A percentile compares a stretch with the other conserved stretches of the same genome.
These are phyloP conservation scores for Phytophthora nicotianae DNA, from an alignment of 352 stramenopile species.

Conservation along the genomic window DNA sequence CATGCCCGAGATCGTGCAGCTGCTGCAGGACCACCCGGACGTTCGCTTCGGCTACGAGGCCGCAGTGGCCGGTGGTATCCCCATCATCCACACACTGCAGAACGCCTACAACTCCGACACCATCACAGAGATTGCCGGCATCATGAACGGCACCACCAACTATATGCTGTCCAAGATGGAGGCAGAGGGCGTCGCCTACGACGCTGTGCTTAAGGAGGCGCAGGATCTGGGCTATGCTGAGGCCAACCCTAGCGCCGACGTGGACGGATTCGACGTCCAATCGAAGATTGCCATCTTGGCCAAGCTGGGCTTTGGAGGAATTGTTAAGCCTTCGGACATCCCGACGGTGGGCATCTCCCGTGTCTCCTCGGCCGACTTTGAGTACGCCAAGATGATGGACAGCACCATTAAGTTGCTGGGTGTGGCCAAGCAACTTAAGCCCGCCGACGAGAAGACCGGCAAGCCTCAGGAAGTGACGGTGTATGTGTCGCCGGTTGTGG, in stretches of 20 bases:
- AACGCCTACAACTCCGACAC: conserved; percentile 92
- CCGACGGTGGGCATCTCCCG: conserved; percentile 94
- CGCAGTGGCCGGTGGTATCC: conserved; percentile 96
- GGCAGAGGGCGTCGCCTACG: conserved; percentile 91
- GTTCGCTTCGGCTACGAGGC: conserved; percentile 95
- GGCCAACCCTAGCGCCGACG: conserved; percentile 95
- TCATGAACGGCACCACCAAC: conserved; percentile 98
- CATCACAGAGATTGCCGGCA: conserved; percentile 94
- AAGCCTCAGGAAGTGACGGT: conserved; percentile 87
- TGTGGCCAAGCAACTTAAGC: conserved; percentile 79
- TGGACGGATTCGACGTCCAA: conserved; percentile 96
- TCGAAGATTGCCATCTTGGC: conserved; percentile 96
- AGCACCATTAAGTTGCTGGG: conserved; percentile 97
- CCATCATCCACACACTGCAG: conserved; percentile 96
- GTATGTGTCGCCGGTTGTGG: conserved; percentile 94
- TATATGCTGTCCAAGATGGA: conserved; percentile 99
- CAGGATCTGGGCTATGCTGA: conserved; percentile 94
- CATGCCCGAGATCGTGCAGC: conserved; percentile 90
- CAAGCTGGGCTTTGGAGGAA: conserved; percentile 93
- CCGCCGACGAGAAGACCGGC: conserved; percentile 71
- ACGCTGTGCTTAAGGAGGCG: conserved; percentile 93
- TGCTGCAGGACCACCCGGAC: conserved; percentile 78
- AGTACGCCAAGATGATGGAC: conserved; percentile 95
- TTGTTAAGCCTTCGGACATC: conserved; percentile 89
- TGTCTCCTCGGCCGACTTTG: conserved; percentile 93